Conservation (phyloP, 176 grass and related monocot genomes). For the Lolium multiflorum region DNA sequence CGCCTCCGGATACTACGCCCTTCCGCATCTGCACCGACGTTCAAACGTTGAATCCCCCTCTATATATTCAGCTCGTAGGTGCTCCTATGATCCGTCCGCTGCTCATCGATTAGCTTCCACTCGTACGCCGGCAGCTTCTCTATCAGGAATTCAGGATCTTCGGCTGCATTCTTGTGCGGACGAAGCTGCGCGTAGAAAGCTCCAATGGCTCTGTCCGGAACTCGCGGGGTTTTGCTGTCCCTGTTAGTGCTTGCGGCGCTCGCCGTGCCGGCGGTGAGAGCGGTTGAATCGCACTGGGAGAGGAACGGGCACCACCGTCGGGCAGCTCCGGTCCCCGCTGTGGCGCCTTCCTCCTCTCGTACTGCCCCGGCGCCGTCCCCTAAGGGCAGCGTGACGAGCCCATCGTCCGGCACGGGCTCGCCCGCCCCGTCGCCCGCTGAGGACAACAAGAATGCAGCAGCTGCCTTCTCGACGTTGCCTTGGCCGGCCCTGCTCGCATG, state of each 20-base stretch:
- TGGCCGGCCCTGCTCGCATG: slow-evolving; percentile 21
- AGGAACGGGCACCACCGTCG: not conserved
- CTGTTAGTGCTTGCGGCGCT: not conserved
- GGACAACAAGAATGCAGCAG: not conserved
- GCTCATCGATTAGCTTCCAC: not conserved
- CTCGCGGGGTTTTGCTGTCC: not conserved
- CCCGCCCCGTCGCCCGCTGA: slow-evolving; percentile 24
- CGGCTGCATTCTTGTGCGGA: not conserved
- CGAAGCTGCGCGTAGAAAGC: not conserved
- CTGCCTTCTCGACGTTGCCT: not conserved
- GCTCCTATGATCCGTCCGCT: too few species aligned
- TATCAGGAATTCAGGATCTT: not conserved
- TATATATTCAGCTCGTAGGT: not conserved
- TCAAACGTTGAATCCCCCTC: not conserved
- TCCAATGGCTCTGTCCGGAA: not conserved
- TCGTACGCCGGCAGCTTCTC: not conserved
- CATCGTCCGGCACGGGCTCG: not conserved
- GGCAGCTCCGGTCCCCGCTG: not conserved
- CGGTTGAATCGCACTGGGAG: not conserved
- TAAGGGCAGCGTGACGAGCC: not conserved
- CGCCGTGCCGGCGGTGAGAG: not conserved
- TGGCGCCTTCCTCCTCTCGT: not conserved
- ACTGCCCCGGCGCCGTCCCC: not conserved
- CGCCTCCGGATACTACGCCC: not conserved
- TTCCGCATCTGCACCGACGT: slow-evolving; percentile 9